Base-by-base conservation (phyloP, 192 early-diverging fungal species). In the Rhizophagus clarus region DNA sequence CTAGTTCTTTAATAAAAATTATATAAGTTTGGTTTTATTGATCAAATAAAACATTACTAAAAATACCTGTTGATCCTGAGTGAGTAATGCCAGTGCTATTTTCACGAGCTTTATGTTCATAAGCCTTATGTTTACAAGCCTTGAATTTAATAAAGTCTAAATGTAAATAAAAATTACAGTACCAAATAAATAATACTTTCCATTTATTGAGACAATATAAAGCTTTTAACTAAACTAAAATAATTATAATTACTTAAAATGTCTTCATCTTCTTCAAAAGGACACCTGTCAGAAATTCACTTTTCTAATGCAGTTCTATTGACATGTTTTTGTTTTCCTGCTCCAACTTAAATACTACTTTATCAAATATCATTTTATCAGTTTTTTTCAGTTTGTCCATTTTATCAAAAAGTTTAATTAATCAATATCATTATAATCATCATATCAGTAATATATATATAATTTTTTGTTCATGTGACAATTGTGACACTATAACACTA, bases 91-190 rank as follows among this genome's bases (percentile, higher is more conserved):
- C 28, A 64, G 2, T 11, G 26, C 63, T 28, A 64, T 64, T 64
- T 29, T 64, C 28, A 64, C 10, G 9, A 64, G 62, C 62, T 64
- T 64, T 28, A 29, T n/a, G n/a, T n/a, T n/a, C n/a, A n/a, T n/a
- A n/a, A n/a, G n/a, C n/a, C n/a, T n/a, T n/a, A n/a, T 3, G 8
- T 56, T 56, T 4, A 56, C 0, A 20, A 56, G 4, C 4, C 17
- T 56, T 20, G 20, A 20, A 56, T 29, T 64, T 64, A 24, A 29
- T 64, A 29, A 64, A 64, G 10, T 64, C 63, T 29, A 64, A 64
- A 28, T 64, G 26, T 64, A 64, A 28, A 64, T 29, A 9, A 64
- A 64, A 64, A 64, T 64, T 64, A 28, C 63, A 64, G 28, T 64
- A 64, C 3, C 24, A 28, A 29, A 64, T 64, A 64, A 64, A 64